Conservation (phyloP, 2,329 filamentous ascomycete genomes). For the Polychaeton citri region DNA sequence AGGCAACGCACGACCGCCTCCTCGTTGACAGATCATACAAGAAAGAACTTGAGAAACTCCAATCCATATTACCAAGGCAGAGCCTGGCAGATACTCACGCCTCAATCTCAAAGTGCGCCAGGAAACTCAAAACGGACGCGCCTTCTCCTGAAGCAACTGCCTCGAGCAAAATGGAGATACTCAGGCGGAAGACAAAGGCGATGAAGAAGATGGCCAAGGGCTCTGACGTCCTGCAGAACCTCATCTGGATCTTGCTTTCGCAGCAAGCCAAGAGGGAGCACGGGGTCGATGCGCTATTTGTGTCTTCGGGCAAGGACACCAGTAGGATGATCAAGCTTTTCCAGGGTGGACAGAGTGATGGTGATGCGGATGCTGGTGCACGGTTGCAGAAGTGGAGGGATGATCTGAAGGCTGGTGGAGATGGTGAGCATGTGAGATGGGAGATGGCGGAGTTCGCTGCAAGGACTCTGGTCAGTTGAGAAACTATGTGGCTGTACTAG, state of each 20-base stretch:
- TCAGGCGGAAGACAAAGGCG: constrained; percentile 11
- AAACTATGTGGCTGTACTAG: too few species aligned
- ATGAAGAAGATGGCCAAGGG: constrained; percentile 15
- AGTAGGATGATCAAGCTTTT: constrained; percentile 22
- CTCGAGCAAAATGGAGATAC: constrained; percentile 8
- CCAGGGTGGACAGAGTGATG: constrained; percentile 5
- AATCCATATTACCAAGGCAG: constrained; percentile 10
- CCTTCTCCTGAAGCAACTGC: constrained; percentile 7
- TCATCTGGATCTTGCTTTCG: constrained; percentile 20
- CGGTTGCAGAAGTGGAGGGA: constrained; percentile 17
- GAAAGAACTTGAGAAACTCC: constrained; percentile 14
- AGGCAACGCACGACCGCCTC: constrained; percentile 8
- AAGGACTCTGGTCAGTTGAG: neutral
- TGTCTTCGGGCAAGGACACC: constrained; percentile 23
- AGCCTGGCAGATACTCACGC: constrained; percentile 12
- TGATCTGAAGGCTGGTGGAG: constrained; percentile 15
- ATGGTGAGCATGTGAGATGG: constrained; percentile 6
- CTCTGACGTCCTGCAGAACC: constrained; percentile 21
- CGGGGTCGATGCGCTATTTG: constrained; percentile 14
- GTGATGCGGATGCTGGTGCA: constrained; percentile 10
- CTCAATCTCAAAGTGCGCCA: constrained; percentile 11
- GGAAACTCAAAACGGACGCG: constrained; percentile 14
- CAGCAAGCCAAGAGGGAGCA: neutral
- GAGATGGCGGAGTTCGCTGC: neutral
- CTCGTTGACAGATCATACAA: constrained; percentile 8